Conservation (phyloP, 2,329 filamentous ascomycete species). For the Chlorencoelia australis region DNA sequence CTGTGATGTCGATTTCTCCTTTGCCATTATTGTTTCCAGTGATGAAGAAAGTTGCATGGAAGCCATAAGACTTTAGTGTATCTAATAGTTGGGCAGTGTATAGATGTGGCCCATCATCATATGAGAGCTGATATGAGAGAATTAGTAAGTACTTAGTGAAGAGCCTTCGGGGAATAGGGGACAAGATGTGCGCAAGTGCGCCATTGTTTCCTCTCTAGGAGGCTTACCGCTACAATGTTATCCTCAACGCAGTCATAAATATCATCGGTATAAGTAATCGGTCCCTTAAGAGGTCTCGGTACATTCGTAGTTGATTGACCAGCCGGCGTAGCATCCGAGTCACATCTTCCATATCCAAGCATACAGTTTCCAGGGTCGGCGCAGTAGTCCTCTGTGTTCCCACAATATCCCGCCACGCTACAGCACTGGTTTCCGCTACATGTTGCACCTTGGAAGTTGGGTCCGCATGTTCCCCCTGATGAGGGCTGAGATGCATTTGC, state of each 20-base stretch:
- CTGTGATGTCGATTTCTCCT: conserved; percentile 27
- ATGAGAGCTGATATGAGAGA: no score
- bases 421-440: conserved; percentile 13
- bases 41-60: conserved; percentile 60
- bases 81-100: conserved; percentile 58
- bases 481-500: neutral
- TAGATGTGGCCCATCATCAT: conserved; percentile 54
- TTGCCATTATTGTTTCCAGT: conserved; percentile 43
- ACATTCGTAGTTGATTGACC: conserved; percentile 44
- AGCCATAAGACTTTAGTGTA: conserved; percentile 45
- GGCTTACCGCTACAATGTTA: conserved; percentile 51
- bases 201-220: no score
- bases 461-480: conserved; percentile 5
- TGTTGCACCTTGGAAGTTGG: conserved; percentile 7
- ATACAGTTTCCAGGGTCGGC: conserved; percentile 13
- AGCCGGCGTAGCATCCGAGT: conserved; percentile 43
- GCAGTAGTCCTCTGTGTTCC: conserved; percentile 12
- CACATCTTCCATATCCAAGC: conserved; percentile 33
- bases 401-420: conserved; percentile 10
- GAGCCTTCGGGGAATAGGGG: no score
- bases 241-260: conserved; percentile 44
- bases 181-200: no score
- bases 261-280: conserved; percentile 43
- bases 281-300: conserved; percentile 39
- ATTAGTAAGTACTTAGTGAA: no score